A percentile compares a stretch with the other conserved stretches of the same genome.
Evolutionary conservation across 805 yeast species (phyloP).

Genomic region (Yarrowia keelungensis): DNA sequence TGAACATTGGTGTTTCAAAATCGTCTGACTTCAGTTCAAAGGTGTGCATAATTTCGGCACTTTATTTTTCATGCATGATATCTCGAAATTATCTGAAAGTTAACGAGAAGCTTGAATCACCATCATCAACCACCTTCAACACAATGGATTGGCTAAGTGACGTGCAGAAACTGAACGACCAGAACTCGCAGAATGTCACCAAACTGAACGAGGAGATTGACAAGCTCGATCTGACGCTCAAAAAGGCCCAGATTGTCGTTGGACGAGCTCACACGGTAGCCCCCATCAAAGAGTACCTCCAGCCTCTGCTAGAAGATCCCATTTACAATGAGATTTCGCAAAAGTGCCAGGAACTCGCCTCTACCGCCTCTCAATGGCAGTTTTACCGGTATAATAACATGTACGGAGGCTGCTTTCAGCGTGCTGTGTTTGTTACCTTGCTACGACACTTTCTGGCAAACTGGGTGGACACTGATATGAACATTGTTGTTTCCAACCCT

Average conservation of each 20-base stretch:
- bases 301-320: conserved; percentile 25
- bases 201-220: conserved; percentile 16
- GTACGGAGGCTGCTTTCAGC: conserved; percentile 33
- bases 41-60: neutral
- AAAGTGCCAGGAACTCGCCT: conserved; percentile 20
- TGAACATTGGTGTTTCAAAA: neutral
- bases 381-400: conserved; percentile 37
- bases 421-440: conserved; percentile 22
- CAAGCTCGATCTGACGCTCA: conserved; percentile 25
- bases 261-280: conserved; percentile 31
- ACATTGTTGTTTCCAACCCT: conserved; percentile 11
- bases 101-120: conserved; percentile 1
- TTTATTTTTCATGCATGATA: conserved; percentile 17
- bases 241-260: conserved; percentile 18
- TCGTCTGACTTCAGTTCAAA: neutral
- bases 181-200: conserved; percentile 23
- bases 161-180: conserved; percentile 32
- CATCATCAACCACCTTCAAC: neutral
- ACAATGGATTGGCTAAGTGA: conserved; percentile 29
- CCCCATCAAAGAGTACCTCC: conserved; percentile 22
- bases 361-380: conserved; percentile 31
- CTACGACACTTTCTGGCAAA: conserved; percentile 23
- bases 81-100: neutral
- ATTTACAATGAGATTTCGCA: conserved; percentile 10
- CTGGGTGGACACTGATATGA: conserved; percentile 24